A percentile compares a stretch with the other conserved stretches of the same genome.
Evolutionary conservation across 2,329 filamentous ascomycete genomes (phyloP).

Genomic region (Colletotrichum orbiculare): DNA sequence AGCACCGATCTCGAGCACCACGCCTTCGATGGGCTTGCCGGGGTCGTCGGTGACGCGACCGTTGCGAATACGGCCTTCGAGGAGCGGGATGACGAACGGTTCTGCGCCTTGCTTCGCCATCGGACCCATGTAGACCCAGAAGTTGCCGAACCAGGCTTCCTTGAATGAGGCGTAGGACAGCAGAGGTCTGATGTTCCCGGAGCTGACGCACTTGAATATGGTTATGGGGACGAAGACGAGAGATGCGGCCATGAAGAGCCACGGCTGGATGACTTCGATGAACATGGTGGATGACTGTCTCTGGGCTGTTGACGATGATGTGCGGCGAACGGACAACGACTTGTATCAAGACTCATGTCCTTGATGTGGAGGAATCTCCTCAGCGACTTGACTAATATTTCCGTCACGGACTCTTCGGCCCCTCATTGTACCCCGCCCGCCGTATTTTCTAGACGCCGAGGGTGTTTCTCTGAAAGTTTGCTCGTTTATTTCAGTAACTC

Average conservation of each 20-base stretch:
- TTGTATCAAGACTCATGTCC: too few relatives aligned
- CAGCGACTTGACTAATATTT: too few relatives aligned
- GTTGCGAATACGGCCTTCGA: slow-evolving; percentile 51
- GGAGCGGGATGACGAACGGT: slow-evolving; percentile 55
- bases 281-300: neutral
- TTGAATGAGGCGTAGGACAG: slow-evolving; percentile 47
- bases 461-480: too few relatives aligned
- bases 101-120: slow-evolving; percentile 38
- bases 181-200: slow-evolving; percentile 44
- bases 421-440: too few relatives aligned
- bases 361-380: too few relatives aligned
- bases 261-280: slow-evolving; percentile 45
- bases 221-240: slow-evolving; percentile 57
- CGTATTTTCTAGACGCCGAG: too few relatives aligned
- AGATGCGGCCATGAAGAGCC: slow-evolving; percentile 56
- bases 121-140: slow-evolving; percentile 63
- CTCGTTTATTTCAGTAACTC: too few relatives aligned
- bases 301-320: neutral
- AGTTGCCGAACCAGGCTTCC: slow-evolving; percentile 62
- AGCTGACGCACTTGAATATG: slow-evolving; percentile 48
- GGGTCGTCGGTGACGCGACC: slow-evolving; percentile 43
- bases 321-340: neutral
- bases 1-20: slow-evolving; percentile 71
- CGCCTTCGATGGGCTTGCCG: slow-evolving; percentile 55
- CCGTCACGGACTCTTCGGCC: too few relatives aligned